phyloP scores from a whole-genome alignment of 176 grass and related monocot species.

The Pontederia paniculata region DNA sequence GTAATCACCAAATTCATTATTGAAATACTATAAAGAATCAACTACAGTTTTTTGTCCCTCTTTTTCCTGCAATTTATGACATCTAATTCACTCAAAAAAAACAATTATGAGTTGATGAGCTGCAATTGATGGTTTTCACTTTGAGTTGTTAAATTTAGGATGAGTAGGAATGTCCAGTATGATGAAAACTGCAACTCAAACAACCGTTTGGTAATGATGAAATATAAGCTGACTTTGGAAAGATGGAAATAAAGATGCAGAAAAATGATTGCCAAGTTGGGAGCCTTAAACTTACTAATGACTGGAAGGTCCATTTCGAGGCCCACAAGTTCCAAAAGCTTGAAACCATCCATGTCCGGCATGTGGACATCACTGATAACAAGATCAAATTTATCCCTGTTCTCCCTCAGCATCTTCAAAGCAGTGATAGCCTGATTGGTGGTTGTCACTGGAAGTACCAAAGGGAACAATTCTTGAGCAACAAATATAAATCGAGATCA shows the following conservation, averaged over 20 bases:
- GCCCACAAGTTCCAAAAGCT: conserved; percentile 83
- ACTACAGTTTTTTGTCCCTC: no score
- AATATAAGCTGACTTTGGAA: background rate
- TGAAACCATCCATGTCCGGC: conserved; percentile 97
- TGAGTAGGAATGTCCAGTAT: no score
- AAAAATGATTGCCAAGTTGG: background rate
- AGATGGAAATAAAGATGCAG: background rate
- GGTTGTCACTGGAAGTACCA: conserved; percentile 44
- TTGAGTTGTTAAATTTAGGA: no score
- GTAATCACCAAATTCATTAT: background rate
- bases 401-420: conserved; percentile 68
- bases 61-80: no score
- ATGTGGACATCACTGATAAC: conserved; percentile 97
- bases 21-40: no score
- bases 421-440: conserved; percentile 74
- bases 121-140: no score
- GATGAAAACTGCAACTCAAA: background rate
- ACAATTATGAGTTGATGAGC: no score
- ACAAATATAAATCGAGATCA: conserved; percentile 7
- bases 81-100: no score
- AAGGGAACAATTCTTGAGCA: background rate
- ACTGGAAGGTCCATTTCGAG: conserved; percentile 98
- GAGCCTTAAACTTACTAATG: conserved; percentile 52
- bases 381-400: conserved; percentile 83
- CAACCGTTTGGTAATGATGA: background rate